Evolutionary conservation across 2,329 filamentous ascomycete species (phyloP).

Genomic region (Neoarthrinium moseri): DNA sequence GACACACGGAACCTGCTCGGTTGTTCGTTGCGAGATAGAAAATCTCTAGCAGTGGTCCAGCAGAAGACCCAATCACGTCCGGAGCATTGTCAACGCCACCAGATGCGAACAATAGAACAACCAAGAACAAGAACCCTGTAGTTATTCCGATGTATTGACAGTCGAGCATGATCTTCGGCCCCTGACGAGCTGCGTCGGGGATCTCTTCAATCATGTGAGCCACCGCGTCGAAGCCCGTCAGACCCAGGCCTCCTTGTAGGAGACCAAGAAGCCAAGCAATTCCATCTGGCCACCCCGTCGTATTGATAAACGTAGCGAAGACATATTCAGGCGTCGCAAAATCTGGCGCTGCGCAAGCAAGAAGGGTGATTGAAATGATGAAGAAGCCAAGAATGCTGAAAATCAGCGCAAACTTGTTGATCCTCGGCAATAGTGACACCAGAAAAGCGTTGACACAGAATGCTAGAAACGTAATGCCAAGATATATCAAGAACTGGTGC

Average conservation of each 20-base stretch:
- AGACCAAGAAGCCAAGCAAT: slow-evolving; percentile 55
- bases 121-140: slow-evolving; percentile 63
- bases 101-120: slow-evolving; percentile 63
- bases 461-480: slow-evolving; percentile 59
- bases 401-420: slow-evolving; percentile 68
- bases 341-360: slow-evolving; percentile 64
- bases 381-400: slow-evolving; percentile 70
- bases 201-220: slow-evolving; percentile 60
- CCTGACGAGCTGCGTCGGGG: slow-evolving; percentile 36
- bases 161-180: slow-evolving; percentile 38
- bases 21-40: slow-evolving; percentile 61
- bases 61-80: slow-evolving; percentile 49
- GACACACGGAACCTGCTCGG: slow-evolving; percentile 59
- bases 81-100: slow-evolving; percentile 45
- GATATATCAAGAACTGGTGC: slow-evolving; percentile 74
- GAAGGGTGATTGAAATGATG: slow-evolving; percentile 67
- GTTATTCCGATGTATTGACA: slow-evolving; percentile 62
- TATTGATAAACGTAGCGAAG: slow-evolving; percentile 66
- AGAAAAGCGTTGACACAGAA: slow-evolving; percentile 66
- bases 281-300: slow-evolving; percentile 68
- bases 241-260: slow-evolving; percentile 48
- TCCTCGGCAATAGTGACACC: slow-evolving; percentile 58
- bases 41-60: slow-evolving; percentile 61
- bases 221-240: slow-evolving; percentile 53
- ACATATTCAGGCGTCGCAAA: slow-evolving; percentile 65